These are phyloP conservation scores for Benincasa hispida DNA, from an alignment of 306 rosid genomes.

Conservation along the genomic window DNA sequence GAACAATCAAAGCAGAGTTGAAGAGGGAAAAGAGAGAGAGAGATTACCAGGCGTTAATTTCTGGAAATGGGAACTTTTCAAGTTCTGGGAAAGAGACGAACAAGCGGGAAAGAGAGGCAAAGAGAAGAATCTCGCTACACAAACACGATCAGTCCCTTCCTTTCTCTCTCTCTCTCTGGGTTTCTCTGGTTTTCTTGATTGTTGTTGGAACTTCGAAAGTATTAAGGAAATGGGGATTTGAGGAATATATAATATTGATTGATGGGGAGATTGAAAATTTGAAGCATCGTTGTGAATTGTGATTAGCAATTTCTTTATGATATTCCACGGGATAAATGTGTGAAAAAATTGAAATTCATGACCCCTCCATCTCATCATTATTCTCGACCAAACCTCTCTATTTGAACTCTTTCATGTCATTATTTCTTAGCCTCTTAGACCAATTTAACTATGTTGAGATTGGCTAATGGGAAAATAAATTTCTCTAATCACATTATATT, in stretches of 20 bases:
- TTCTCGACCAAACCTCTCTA: too few relatives aligned
- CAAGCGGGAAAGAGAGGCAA: not conserved
- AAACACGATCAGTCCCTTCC: not conserved
- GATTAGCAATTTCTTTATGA: too few relatives aligned
- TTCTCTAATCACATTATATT: too few relatives aligned
- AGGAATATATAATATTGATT: not conserved
- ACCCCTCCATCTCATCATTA: not conserved
- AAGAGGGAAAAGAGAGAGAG: too few relatives aligned
- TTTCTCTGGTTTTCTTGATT: not conserved
- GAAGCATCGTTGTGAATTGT: not conserved
- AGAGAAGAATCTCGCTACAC: not conserved
- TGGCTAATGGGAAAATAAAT: too few relatives aligned
- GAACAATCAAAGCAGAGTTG: not conserved
- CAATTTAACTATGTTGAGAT: too few relatives aligned
- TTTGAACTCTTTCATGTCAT: too few relatives aligned
- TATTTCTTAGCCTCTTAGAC: too few relatives aligned
- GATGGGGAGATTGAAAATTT: not conserved
- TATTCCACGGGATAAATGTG: too few relatives aligned
- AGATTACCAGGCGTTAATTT: slow-evolving; percentile 2
- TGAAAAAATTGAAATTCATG: not conserved
- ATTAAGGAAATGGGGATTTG: not conserved
- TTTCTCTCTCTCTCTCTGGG: not conserved
- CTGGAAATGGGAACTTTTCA: not conserved
- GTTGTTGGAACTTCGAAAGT: not conserved
- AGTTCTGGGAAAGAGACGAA: not conserved